These are phyloP conservation scores for Mycena haematopus DNA, from an alignment of 768 basidiomycete species.

Conservation along the genomic window DNA sequence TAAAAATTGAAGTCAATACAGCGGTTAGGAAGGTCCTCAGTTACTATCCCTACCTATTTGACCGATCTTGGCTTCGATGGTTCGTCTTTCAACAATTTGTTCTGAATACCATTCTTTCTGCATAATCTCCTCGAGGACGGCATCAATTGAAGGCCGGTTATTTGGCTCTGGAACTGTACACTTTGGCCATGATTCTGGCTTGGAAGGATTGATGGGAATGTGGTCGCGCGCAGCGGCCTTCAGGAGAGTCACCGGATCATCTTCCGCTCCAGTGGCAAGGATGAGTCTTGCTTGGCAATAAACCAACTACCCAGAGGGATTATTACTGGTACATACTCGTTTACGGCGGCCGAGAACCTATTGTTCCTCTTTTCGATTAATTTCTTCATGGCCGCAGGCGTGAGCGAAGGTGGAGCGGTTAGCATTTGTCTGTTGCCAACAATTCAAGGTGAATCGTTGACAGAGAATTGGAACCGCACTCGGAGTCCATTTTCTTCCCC, in stretches of 20 bases:
- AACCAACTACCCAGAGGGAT: neutral
- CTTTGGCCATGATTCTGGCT: slow-evolving; percentile 15
- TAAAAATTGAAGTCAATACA: neutral
- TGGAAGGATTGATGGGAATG: slow-evolving; percentile 68
- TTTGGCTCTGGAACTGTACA: slow-evolving; percentile 48
- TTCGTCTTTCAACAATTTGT: slow-evolving; percentile 69
- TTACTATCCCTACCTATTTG: slow-evolving; percentile 50
- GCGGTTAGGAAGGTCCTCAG: neutral
- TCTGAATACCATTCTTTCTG: slow-evolving; percentile 69
- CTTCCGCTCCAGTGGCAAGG: slow-evolving; percentile 52
- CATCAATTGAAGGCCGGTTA: slow-evolving; percentile 62
- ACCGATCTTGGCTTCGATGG: slow-evolving; percentile 58
- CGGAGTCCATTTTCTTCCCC: slow-evolving; percentile 40
- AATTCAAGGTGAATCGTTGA: slow-evolving; percentile 9
- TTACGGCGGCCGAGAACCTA: slow-evolving; percentile 66
- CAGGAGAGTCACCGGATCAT: slow-evolving; percentile 69
- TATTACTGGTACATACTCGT: slow-evolving; percentile 56
- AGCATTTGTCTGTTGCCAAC: slow-evolving; percentile 28
- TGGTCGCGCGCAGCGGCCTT: slow-evolving; percentile 72
- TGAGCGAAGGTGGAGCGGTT: slow-evolving; percentile 46
- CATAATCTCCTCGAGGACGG: slow-evolving; percentile 63
- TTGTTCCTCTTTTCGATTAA: slow-evolving; percentile 75
- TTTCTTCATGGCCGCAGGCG: slow-evolving; percentile 66
- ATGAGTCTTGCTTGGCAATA: slow-evolving; percentile 57
- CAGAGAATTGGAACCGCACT: slow-evolving; percentile 31